Evolutionary conservation across 169 alveolate genomes (phyloP).

Genomic region (Plasmodium gallinaceum): DNA sequence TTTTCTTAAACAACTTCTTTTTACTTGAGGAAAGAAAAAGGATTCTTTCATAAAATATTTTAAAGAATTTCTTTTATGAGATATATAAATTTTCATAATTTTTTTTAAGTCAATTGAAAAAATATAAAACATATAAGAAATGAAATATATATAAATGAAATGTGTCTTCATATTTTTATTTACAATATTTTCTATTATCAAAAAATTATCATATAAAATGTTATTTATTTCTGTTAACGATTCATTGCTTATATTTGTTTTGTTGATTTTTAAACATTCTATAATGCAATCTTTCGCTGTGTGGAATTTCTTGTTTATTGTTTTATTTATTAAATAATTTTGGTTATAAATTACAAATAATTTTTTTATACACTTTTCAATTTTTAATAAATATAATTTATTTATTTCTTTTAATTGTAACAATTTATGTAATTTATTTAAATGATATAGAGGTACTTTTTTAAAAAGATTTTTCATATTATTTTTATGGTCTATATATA

Average conservation of each 20-base stretch:
- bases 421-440: background rate
- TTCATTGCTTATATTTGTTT: background rate
- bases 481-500: background rate
- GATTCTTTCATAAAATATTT: background rate
- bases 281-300: background rate
- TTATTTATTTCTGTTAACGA: background rate
- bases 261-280: background rate
- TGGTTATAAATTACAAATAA: background rate
- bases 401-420: background rate
- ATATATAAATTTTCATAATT: background rate
- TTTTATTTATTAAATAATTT: background rate
- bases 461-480: background rate
- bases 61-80: background rate
- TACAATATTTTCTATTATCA: background rate
- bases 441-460: background rate
- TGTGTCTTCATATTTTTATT: background rate
- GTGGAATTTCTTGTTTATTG: background rate
- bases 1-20: constrained; percentile 4
- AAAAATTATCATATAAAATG: constrained; percentile 10
- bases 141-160: background rate
- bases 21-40: constrained; percentile 14
- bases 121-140: constrained; percentile 3
- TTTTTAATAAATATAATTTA: background rate
- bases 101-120: background rate
- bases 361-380: background rate